A percentile compares a stretch with the other conserved stretches of the same genome.
These are phyloP conservation scores for Wickerhamiella lipophila DNA, from an alignment of 805 yeast species.

Conservation along the genomic window DNA sequence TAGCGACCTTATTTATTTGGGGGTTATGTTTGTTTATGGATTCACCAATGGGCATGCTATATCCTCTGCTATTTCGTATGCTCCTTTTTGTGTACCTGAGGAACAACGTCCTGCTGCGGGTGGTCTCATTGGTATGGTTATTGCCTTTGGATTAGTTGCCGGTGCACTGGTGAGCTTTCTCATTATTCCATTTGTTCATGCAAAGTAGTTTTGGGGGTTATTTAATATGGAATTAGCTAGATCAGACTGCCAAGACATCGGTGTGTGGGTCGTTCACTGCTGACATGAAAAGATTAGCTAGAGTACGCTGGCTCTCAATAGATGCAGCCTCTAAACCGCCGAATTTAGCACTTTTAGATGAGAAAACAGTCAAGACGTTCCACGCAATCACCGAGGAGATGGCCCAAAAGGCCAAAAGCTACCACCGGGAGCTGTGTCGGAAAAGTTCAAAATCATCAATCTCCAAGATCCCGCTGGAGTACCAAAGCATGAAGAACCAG, in stretches of 20 bases:
- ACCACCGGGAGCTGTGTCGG: background rate
- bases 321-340: background rate
- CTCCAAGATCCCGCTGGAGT: background rate
- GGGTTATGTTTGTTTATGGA: slow-evolving; percentile 69
- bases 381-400: background rate
- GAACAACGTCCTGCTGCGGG: slow-evolving; percentile 84
- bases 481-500: background rate
- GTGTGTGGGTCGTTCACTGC: too few species aligned
- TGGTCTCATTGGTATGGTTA: slow-evolving; percentile 73
- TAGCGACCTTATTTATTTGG: slow-evolving; percentile 38
- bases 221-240: too few species aligned
- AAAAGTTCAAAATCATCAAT: background rate
- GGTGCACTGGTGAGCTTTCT: slow-evolving; percentile 71
- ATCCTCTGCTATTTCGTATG: slow-evolving; percentile 67
- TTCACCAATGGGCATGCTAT: slow-evolving; percentile 76
- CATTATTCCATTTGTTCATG: slow-evolving; percentile 23
- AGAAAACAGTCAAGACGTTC: background rate
- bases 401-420: background rate
- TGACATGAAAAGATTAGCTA: background rate
- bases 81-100: slow-evolving; percentile 47
- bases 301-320: background rate
- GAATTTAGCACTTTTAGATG: background rate
- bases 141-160: slow-evolving; percentile 61
- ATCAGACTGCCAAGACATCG: too few species aligned
- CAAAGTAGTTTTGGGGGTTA: too few species aligned